Conservation (phyloP, 2,329 filamentous ascomycete species). For the Macroventuria anomochaeta region DNA sequence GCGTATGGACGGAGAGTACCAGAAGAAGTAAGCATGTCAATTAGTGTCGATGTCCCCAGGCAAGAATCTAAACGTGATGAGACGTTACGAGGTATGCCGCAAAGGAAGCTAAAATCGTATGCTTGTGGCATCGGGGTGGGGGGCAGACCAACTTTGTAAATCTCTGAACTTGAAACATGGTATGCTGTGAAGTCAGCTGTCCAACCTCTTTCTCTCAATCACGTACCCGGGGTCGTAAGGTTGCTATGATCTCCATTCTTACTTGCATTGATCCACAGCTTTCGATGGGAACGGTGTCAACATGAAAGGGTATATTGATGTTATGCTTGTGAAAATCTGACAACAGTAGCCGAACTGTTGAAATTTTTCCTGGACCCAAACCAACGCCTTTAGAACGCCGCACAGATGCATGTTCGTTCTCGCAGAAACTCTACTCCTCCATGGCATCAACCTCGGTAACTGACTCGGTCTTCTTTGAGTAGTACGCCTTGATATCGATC, state of each 20-base stretch:
- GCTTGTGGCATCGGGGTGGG: too few species aligned
- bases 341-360: constrained; percentile 19
- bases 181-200: too few species aligned
- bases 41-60: too few species aligned
- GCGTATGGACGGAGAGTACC: neutral
- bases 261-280: neutral
- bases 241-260: too few species aligned
- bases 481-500: constrained; percentile 75
- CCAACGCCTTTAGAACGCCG: constrained; percentile 36
- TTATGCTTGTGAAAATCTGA: constrained; percentile 23
- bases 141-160: too few species aligned
- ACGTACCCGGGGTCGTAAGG: too few species aligned
- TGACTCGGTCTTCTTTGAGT: constrained; percentile 39
- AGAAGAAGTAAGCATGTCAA: too few species aligned
- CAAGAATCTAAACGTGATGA: too few species aligned
- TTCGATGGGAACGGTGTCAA: neutral
- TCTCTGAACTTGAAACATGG: too few species aligned
- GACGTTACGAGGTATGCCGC: too few species aligned
- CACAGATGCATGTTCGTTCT: constrained; percentile 27
- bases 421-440: constrained; percentile 47
- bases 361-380: constrained; percentile 25
- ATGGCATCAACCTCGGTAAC: constrained; percentile 61
- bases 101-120: too few species aligned
- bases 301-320: constrained; percentile 39
- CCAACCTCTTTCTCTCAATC: too few species aligned